Evolutionary conservation across 2,329 filamentous ascomycete genomes (phyloP).

Genomic region (Tolypocladium inflatum): DNA sequence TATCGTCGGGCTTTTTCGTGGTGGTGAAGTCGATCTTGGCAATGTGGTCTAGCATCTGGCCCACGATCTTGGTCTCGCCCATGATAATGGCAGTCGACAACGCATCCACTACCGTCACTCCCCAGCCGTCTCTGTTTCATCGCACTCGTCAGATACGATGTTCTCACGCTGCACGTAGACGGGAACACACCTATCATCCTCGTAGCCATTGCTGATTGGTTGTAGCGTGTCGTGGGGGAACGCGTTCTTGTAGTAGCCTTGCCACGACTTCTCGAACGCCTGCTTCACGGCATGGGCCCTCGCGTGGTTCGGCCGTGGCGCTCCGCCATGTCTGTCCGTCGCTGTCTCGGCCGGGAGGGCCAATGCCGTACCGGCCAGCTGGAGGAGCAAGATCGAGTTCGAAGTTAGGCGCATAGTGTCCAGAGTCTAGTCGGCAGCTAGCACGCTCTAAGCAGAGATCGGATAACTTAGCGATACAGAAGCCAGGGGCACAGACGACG

Average conservation of each 20-base stretch:
- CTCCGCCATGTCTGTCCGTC: slow-evolving; percentile 1
- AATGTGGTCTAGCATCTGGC: slow-evolving; percentile 62
- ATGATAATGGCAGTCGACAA: slow-evolving; percentile 73
- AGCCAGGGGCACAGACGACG: background rate
- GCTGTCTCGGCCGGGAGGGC: background rate
- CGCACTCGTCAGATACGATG: background rate
- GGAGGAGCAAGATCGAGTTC: slow-evolving; percentile 3
- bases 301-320: slow-evolving; percentile 18
- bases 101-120: slow-evolving; percentile 72
- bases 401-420: slow-evolving; percentile 6
- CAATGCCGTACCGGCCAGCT: slow-evolving; percentile 2
- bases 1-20: slow-evolving; percentile 31
- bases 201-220: slow-evolving; percentile 54
- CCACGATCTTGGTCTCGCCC: slow-evolving; percentile 56
- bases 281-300: slow-evolving; percentile 54
- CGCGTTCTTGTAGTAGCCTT: slow-evolving; percentile 63
- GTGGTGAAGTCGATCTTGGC: slow-evolving; percentile 60
- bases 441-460: background rate
- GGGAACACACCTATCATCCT: slow-evolving; percentile 56
- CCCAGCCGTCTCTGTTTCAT: slow-evolving; percentile 66
- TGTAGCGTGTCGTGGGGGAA: slow-evolving; percentile 69
- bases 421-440: background rate
- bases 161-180: background rate
- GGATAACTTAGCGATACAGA: too few relatives aligned
- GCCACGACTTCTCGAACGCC: slow-evolving; percentile 62